phyloP scores from a whole-genome alignment of 139 green algal species.

The Penium margaritaceum region DNA sequence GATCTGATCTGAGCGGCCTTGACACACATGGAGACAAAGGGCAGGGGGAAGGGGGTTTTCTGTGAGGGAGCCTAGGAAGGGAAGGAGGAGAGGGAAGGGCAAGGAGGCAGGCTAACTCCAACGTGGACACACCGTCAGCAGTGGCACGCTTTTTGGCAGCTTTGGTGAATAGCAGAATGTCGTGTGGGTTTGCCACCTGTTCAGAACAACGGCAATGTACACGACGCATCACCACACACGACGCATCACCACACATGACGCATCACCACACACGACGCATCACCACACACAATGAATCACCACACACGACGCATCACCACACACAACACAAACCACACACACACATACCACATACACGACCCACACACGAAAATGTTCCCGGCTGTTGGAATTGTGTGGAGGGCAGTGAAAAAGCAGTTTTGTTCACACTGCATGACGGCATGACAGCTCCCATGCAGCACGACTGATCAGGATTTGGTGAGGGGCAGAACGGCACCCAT shows the following conservation, averaged over 20 bases:
- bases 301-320: background rate
- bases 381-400: too few relatives aligned
- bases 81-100: too few relatives aligned
- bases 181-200: constrained; percentile 84
- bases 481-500: background rate
- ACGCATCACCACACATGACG: background rate
- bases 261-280: background rate
- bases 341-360: background rate
- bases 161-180: constrained; percentile 89
- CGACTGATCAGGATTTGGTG: background rate
- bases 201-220: background rate
- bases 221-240: background rate
- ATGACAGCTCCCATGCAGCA: background rate
- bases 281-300: background rate
- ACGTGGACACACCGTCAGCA: too few relatives aligned
- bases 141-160: constrained; percentile 27
- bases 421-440: background rate
- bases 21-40: too few relatives aligned
- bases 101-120: too few relatives aligned
- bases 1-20: too few relatives aligned
- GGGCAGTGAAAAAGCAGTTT: background rate
- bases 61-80: too few relatives aligned
- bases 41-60: too few relatives aligned
- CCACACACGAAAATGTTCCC: too few relatives aligned
- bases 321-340: background rate